phyloP scores from a whole-genome alignment of 2,329 filamentous ascomycete genomes.

The Alternaria brassicicola region DNA sequence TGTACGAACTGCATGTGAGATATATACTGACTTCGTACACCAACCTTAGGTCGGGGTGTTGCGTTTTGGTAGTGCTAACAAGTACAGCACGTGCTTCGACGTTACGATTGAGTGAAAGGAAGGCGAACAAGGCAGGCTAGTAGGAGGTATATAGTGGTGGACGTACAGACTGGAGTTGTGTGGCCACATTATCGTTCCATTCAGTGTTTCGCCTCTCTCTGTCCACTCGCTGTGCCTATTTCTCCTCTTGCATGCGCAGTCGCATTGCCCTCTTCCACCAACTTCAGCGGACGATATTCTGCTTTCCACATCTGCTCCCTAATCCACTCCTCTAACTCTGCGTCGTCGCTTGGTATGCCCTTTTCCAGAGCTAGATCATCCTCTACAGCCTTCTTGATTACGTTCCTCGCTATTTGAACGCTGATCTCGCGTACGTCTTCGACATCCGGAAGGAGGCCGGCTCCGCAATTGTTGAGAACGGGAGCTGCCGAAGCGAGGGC shows the following conservation, averaged over 20 bases:
- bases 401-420: slow-evolving; percentile 74
- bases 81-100: slow-evolving; percentile 36
- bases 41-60: no score
- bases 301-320: slow-evolving; percentile 81
- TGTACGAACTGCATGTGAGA: no score
- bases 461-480: slow-evolving; percentile 66
- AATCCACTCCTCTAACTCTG: slow-evolving; percentile 72
- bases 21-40: no score
- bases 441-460: slow-evolving; percentile 76
- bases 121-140: neutral
- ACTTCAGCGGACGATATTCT: slow-evolving; percentile 67
- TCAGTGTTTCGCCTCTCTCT: slow-evolving; percentile 25
- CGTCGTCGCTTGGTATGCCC: slow-evolving; percentile 65
- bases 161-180: neutral
- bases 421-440: slow-evolving; percentile 75
- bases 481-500: slow-evolving; percentile 75
- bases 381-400: slow-evolving; percentile 73
- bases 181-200: neutral
- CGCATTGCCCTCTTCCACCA: slow-evolving; percentile 59
- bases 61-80: slow-evolving; percentile 21
- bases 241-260: slow-evolving; percentile 66
- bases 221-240: slow-evolving; percentile 51
- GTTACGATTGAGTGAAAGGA: slow-evolving; percentile 24
- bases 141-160: neutral
- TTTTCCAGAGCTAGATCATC: slow-evolving; percentile 71